Conservation (phyloP, 768 basidiomycete species). For the Pulveroboletus ravenelii region DNA sequence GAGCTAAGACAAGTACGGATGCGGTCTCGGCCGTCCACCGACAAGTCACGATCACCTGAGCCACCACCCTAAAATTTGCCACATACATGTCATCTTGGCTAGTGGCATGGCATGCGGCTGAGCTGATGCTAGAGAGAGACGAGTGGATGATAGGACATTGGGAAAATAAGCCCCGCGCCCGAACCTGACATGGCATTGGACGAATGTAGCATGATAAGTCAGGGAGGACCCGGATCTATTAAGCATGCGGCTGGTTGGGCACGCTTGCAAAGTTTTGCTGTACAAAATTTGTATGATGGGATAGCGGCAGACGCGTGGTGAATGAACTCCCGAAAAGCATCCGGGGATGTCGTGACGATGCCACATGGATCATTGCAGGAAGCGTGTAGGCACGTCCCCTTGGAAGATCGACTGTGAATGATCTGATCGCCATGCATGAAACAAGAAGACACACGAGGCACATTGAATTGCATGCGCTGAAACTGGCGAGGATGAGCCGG, state of each 20-base stretch:
- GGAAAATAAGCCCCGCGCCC: not conserved
- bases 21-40: slow-evolving; percentile 43
- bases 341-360: slow-evolving; percentile 1
- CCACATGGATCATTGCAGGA: slow-evolving; percentile 23
- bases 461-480: slow-evolving; percentile 14
- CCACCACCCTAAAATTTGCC: slow-evolving; percentile 31
- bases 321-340: slow-evolving; percentile 2
- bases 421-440: slow-evolving; percentile 18
- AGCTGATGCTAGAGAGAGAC: slow-evolving; percentile 4
- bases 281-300: slow-evolving; percentile 1
- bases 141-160: slow-evolving; percentile 9
- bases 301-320: slow-evolving; percentile 10
- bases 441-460: slow-evolving; percentile 21
- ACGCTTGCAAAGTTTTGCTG: slow-evolving; percentile 11
- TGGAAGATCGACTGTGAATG: slow-evolving; percentile 14
- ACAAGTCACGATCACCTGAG: slow-evolving; percentile 36
- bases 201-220: slow-evolving; percentile 12
- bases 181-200: slow-evolving; percentile 3
- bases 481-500: slow-evolving; percentile 3
- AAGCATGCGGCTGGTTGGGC: slow-evolving; percentile 13
- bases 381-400: slow-evolving; percentile 13
- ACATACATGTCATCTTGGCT: slow-evolving; percentile 11
- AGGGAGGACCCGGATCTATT: slow-evolving; percentile 16
- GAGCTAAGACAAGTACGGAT: slow-evolving; percentile 50
- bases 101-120: slow-evolving; percentile 12